phyloP scores from a whole-genome alignment of 371 early-diverging fungal species.

The Mucor irregularis region DNA sequence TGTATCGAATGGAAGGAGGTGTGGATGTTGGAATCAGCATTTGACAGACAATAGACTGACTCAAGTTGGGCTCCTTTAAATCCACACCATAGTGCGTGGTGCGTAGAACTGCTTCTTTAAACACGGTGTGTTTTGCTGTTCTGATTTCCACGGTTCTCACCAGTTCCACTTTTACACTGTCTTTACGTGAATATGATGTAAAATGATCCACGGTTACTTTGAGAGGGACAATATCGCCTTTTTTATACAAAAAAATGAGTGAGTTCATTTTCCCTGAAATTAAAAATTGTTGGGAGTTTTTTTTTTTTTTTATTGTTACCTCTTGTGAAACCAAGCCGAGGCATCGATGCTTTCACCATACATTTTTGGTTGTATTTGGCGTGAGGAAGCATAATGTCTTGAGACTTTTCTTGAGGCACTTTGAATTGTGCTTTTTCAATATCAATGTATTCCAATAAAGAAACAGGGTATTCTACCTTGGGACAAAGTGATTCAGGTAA shows the following conservation, averaged over 20 bases:
- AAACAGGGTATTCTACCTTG: slow-evolving; percentile 39
- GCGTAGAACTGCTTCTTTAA: slow-evolving; percentile 19
- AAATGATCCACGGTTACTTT: slow-evolving; percentile 34
- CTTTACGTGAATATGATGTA: slow-evolving; percentile 26
- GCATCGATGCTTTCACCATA: slow-evolving; percentile 36
- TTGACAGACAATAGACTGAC: slow-evolving; percentile 29
- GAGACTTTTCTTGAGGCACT: slow-evolving; percentile 30
- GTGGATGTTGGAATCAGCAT: slow-evolving; percentile 47
- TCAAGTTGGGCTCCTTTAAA: slow-evolving; percentile 7
- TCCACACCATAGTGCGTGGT: slow-evolving; percentile 12
- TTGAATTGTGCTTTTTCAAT: slow-evolving; percentile 26
- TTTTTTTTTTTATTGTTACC: slow-evolving; percentile 27
- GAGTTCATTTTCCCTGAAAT: background rate
- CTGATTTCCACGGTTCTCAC: slow-evolving; percentile 39
- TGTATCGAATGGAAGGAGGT: slow-evolving; percentile 44
- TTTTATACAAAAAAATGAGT: background rate
- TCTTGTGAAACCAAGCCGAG: slow-evolving; percentile 49
- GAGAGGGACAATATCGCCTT: slow-evolving; percentile 47
- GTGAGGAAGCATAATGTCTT: slow-evolving; percentile 21
- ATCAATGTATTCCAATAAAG: slow-evolving; percentile 46
- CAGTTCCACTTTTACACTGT: slow-evolving; percentile 34
- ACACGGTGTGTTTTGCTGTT: slow-evolving; percentile 20
- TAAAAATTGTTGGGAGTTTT: background rate
- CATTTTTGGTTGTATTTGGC: slow-evolving; percentile 31
- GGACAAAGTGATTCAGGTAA: slow-evolving; percentile 45